Base-by-base conservation (phyloP, 768 basidiomycete genomes). In the Agaricus bisporus region DNA sequence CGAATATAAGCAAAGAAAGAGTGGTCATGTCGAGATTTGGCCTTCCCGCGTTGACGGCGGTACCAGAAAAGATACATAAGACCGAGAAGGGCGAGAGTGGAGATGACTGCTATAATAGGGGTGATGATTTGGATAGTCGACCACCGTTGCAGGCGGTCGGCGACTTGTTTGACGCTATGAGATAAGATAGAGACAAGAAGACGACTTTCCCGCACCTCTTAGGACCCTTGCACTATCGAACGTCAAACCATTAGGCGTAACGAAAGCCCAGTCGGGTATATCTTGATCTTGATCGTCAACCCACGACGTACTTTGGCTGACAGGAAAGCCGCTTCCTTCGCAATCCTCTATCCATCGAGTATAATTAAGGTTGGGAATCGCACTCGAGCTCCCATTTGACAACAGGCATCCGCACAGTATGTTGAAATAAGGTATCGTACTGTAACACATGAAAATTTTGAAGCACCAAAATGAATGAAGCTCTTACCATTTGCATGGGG, bases 91-190 rank as follows among this genome's bases (percentile, higher is more conserved):
- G 64, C 14, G 32, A 63, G 4, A 12, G 58, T 38, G 1, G 48
- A 49, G 5, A 59, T 25, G 28, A 59, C 22, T 3, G 58, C 61
- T 20, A 64, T 46, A 15, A 61, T 42, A 7, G 63, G 63, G 2
- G 61, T 44, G 1, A 60, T 20, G 25, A 63, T 63, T 38, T 65
- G 64, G 6, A 65, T 8, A 3, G 20, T 17, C 10, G 63, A 55
- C 66, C 66, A 67, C 37, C n/a, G 42, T 28, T 41, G 46, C 3
- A 49, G 44, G 11, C 48, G 18, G 10, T 35, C 43, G 25, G 56
- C 51, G 26, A 6, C 53, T 41, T 52, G 45, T 25, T 9, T 5
- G 57, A 61, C 36, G 43, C 20, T 3, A 41, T 48, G 39, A 25
- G 37, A 12, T 9, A 28, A 42, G 9, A 41, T 45, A 20, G 26